Conservation (phyloP, 768 basidiomycete genomes). For the Termitomyces sp. region DNA sequence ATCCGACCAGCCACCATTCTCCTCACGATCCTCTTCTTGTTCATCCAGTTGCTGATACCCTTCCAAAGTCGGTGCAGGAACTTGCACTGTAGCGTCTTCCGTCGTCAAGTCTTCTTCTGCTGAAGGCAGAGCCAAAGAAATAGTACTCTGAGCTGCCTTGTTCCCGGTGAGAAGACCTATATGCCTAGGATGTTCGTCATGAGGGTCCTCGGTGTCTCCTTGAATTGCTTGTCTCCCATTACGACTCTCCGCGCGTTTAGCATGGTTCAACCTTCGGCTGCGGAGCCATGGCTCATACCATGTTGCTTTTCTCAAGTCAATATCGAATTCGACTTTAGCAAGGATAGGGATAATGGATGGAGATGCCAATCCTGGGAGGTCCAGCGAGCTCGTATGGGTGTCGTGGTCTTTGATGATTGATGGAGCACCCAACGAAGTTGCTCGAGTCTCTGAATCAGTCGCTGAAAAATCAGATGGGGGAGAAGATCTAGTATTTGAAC, state of each 20-base stretch:
- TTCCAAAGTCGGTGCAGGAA: neutral
- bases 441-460: conserved; percentile 47
- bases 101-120: conserved; percentile 6
- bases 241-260: conserved; percentile 49
- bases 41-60: conserved; percentile 27
- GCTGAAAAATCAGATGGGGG: conserved; percentile 40
- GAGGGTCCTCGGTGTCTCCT: conserved; percentile 11
- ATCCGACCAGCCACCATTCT: conserved; percentile 14
- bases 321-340: conserved; percentile 94
- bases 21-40: neutral
- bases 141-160: conserved; percentile 35
- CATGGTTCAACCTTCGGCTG: conserved; percentile 54
- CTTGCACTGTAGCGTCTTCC: neutral
- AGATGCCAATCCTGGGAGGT: conserved; percentile 62
- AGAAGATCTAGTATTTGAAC: conserved; percentile 42
- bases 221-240: conserved; percentile 19
- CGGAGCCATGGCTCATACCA: conserved; percentile 88
- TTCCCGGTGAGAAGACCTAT: conserved; percentile 49
- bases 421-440: conserved; percentile 36
- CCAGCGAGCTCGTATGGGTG: conserved; percentile 41
- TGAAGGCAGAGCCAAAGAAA: conserved; percentile 20
- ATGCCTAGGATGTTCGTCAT: conserved; percentile 28
- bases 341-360: conserved; percentile 74
- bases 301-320: conserved; percentile 70
- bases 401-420: conserved; percentile 27